Evolutionary conservation across 2,329 filamentous ascomycete species (phyloP).

Genomic region (Pseudogymnoascus sp.): DNA sequence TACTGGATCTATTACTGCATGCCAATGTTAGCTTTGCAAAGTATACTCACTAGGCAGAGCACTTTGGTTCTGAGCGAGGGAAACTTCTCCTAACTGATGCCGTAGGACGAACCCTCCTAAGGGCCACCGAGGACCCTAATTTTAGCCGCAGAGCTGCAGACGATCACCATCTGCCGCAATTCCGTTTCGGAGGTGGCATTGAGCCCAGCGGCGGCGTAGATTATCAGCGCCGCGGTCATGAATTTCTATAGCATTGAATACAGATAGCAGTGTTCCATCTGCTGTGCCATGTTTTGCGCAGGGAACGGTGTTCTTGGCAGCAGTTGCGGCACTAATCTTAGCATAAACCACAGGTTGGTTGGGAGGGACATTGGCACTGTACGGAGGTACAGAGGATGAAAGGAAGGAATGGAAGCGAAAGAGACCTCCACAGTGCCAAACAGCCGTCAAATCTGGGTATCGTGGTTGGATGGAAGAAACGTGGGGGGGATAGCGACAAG

Average conservation of each 20-base stretch:
- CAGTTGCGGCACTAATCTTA: not conserved
- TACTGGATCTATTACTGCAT: not conserved
- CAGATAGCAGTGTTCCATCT: not conserved
- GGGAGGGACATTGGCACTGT: not conserved
- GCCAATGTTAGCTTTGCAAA: not conserved
- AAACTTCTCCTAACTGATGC: not conserved
- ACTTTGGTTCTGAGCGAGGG: not conserved
- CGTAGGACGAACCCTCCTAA: not conserved
- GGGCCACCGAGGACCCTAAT: not conserved
- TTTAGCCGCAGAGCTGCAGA: not conserved
- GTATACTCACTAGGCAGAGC: not conserved
- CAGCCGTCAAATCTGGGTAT: not conserved
- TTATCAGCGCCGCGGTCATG: not conserved
- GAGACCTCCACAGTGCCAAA: not conserved
- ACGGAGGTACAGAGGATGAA: not conserved
- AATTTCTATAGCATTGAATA: not conserved
- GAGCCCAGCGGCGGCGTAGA: not conserved
- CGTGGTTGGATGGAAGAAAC: conserved; percentile 4
- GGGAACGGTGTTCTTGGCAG: not conserved
- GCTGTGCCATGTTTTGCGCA: not conserved
- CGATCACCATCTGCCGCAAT: not conserved
- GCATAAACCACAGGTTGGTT: not conserved
- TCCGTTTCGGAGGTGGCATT: not conserved
- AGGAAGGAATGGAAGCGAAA: not conserved
- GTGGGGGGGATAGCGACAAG: not conserved